These are phyloP conservation scores for Pyrenophora tritici-repentis DNA, from an alignment of 2,329 filamentous ascomycete genomes.

Conservation along the genomic window DNA sequence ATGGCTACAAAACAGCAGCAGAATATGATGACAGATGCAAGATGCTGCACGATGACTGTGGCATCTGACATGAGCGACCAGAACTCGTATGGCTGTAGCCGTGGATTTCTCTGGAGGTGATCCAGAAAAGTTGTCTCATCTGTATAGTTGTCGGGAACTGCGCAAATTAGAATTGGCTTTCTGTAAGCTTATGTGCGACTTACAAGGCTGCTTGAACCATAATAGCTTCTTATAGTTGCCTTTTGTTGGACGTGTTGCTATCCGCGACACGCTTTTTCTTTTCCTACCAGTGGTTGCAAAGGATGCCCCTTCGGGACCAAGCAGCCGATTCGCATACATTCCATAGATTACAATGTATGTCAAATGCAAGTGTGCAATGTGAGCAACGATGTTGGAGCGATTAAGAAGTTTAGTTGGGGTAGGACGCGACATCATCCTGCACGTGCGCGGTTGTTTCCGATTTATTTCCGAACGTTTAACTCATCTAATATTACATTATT, in stretches of 20 bases:
- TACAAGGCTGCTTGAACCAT: conserved; percentile 96
- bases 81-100: conserved; percentile 94
- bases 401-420: background rate
- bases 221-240: conserved; percentile 91
- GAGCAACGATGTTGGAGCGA: background rate
- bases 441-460: conserved; percentile 3
- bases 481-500: conserved; percentile 5
- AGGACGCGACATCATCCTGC: background rate
- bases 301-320: conserved; percentile 19
- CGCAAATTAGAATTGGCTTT: conserved; percentile 7
- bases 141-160: conserved; percentile 98
- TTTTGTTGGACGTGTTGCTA: conserved; percentile 69
- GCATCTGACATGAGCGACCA: conserved; percentile 95
- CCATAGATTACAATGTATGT: background rate
- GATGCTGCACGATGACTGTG: conserved; percentile 95
- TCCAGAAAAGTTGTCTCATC: conserved; percentile 96
- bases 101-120: conserved; percentile 90
- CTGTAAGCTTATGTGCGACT: conserved; percentile 33
- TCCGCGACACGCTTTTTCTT: conserved; percentile 61
- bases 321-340: conserved; percentile 21
- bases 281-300: conserved; percentile 39
- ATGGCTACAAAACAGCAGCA: conserved; percentile 93
- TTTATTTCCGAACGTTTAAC: background rate
- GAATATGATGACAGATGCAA: conserved; percentile 93
- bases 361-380: background rate